Base-by-base conservation (phyloP, 2,329 filamentous ascomycete genomes). In the Teratosphaeria pseudoeucalypti region DNA sequence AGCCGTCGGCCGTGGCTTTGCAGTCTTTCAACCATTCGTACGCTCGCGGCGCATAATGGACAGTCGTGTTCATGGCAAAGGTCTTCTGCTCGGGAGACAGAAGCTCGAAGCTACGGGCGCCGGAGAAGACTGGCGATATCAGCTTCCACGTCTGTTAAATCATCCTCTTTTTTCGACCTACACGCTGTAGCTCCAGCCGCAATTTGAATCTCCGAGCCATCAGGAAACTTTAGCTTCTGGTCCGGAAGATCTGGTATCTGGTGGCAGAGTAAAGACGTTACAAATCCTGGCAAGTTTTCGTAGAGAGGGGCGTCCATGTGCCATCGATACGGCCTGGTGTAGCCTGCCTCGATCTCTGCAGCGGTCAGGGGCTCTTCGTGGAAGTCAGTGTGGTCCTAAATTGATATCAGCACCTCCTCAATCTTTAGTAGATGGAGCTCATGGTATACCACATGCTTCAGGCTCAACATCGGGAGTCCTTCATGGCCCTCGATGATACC, bases 221-320 rank as follows among this genome's bases (percentile, higher is more conserved):
- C 58, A 1, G 59, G 54, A 57, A 70, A 70, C 29, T 58, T 55
- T 23, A 70, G 54, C 39, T 65, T 66, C 54, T 70, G 68, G 34
- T 67, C 62, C 3, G 62, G 66, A 2, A 66, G 23, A 4, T 66
- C 58, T 26, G 69, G 67, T 6, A 65, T 62, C 29, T 63, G 60
- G 3, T 69, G 52, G 6, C 60, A 60, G 54, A 67, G 68, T 43
- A 71, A 59, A 1, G 65, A 55, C 0, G 68, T 71, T 1, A 66
- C 68, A 32, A 67, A 60, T n/a, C 69, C 68, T 10, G 69, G 69
- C 19, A 70, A 55, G n/a, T 37, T 63, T 23, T 70, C 67, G 57
- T 71, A 70, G 29, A 68, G 39, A 4, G 67, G 68, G n/a, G 65
- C 62, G 59, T 71, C 68, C 65, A 68, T 67, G 58, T 71, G 68